These are phyloP conservation scores for Lasiodiplodia citricola DNA, from an alignment of 2,329 filamentous ascomycete species.

Conservation along the genomic window DNA sequence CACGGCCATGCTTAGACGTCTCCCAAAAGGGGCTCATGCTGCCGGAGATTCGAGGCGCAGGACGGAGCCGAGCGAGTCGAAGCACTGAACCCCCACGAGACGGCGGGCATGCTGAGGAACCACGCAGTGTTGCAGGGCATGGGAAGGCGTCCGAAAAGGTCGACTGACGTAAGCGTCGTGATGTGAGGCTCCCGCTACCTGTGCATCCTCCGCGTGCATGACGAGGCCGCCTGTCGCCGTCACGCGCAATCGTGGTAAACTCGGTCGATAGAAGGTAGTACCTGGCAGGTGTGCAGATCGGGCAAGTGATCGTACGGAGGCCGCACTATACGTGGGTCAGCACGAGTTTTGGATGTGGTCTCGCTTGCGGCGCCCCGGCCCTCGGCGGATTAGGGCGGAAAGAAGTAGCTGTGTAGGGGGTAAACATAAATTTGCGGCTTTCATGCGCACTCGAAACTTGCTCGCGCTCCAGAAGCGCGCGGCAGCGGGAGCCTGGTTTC, in stretches of 20 bases:
- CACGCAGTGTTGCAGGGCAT: slow-evolving; percentile 16
- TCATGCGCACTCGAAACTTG: slow-evolving; percentile 9
- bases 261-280: neutral
- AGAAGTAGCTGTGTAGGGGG: neutral
- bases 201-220: neutral
- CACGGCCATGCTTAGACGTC: neutral
- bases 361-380: slow-evolving; percentile 13
- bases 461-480: slow-evolving; percentile 15
- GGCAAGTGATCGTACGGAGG: neutral
- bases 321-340: slow-evolving; percentile 24
- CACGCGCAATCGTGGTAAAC: neutral
- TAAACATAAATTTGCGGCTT: neutral
- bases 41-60: neutral
- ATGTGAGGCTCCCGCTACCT: slow-evolving; percentile 6
- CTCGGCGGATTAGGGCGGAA: slow-evolving; percentile 19
- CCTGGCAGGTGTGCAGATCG: neutral
- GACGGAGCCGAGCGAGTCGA: neutral
- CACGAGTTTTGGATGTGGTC: slow-evolving; percentile 20
- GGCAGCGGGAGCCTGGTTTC: slow-evolving; percentile 7
- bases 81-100: neutral
- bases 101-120: neutral
- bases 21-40: too few relatives aligned
- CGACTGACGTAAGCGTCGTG: slow-evolving; percentile 20
- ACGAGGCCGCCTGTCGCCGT: neutral
- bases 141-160: slow-evolving; percentile 8